Conservation (phyloP, 208 protist species). For the Leishmania amazonensis region DNA sequence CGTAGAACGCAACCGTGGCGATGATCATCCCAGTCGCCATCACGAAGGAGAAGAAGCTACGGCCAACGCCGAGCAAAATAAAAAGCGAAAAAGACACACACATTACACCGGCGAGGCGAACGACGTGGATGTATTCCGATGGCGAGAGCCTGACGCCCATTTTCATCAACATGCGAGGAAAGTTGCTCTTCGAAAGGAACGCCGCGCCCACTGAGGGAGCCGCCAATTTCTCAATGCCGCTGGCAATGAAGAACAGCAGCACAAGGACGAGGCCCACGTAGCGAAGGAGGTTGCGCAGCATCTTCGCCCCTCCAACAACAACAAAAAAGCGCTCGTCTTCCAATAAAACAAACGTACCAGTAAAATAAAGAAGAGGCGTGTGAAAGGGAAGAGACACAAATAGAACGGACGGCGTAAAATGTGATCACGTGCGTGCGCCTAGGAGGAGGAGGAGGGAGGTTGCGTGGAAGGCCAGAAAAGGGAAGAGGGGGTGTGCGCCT, state of each 20-base stretch:
- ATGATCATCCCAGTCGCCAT: conserved; percentile 54
- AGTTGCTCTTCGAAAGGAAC: conserved; percentile 69
- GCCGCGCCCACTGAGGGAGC: conserved; percentile 45
- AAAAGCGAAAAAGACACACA: conserved; percentile 79
- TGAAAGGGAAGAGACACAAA: background rate
- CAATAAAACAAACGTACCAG: background rate
- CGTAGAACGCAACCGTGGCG: conserved; percentile 61
- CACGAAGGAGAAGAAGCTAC: conserved; percentile 79
- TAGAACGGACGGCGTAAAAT: background rate
- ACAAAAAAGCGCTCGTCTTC: background rate
- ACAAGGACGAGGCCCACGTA: conserved; percentile 69
- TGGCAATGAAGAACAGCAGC: conserved; percentile 54
- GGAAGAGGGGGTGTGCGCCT: background rate
- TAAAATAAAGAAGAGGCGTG: background rate
- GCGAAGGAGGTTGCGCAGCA: conserved; percentile 55
- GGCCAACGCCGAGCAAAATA: conserved; percentile 78
- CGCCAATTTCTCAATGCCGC: conserved; percentile 56
- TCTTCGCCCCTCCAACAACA: background rate
- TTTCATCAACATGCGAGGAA: conserved; percentile 48
- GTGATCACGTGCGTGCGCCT: background rate
- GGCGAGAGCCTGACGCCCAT: conserved; percentile 26
- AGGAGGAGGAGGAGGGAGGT: background rate
- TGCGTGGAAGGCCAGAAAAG: background rate
- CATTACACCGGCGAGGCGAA: conserved; percentile 58
- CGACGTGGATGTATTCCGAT: conserved; percentile 52